Evolutionary conservation across 2,329 filamentous ascomycete genomes (phyloP), one percentile per base, ranked within the genome.

Genomic region (Diaporthe ilicicola): DNA sequence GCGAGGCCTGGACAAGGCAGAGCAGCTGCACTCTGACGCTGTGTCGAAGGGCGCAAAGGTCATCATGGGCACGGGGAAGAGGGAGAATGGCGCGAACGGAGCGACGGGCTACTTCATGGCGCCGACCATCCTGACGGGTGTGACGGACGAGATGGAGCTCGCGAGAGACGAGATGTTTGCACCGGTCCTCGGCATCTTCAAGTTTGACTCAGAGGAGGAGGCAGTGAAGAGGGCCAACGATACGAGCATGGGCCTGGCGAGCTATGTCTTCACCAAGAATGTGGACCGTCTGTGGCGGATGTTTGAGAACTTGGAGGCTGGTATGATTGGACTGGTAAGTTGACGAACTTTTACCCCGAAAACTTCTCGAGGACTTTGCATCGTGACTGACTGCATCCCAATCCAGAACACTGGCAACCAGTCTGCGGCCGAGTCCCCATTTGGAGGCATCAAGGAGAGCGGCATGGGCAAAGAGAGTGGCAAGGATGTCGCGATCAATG

Each of bases 41-140:
- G 59, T 71, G 12, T 13, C 42, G 6, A 75, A 74, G 27, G 77
- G 76, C 1, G 77, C 76, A 1, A 73, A 70, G 51, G 55, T 79
- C 7, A 71, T 75, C 29, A 69, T 76, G n/a, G 77, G 77, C 51
- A 91, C 91, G 6, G 85, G 91, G 76, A 87, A 84, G 77, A 50
- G 69, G 4, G 50, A 59, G 22, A 22, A 19, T 13, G 67, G 34
- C 1, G 81, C 90, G 62, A 83, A 88, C 34, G 17, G 87, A 90
- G 48, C 82, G 1, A 91, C 91, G 3, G 79, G 84, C 7, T 92
- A 93, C 79, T 94, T 93, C 83, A 93, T 89, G 81, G 85, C 91
- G 74, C 90, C 91, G 0, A 94, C 92, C 0, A 89, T 94, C 34
- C 85, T 94, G 70, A 87, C 89, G 27, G 89, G 89, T 19, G 74